A percentile compares a stretch with the other conserved stretches of the same genome.
phyloP scores from a whole-genome alignment of 2,329 filamentous ascomycete species.

The Amauroascus verrucosus region DNA sequence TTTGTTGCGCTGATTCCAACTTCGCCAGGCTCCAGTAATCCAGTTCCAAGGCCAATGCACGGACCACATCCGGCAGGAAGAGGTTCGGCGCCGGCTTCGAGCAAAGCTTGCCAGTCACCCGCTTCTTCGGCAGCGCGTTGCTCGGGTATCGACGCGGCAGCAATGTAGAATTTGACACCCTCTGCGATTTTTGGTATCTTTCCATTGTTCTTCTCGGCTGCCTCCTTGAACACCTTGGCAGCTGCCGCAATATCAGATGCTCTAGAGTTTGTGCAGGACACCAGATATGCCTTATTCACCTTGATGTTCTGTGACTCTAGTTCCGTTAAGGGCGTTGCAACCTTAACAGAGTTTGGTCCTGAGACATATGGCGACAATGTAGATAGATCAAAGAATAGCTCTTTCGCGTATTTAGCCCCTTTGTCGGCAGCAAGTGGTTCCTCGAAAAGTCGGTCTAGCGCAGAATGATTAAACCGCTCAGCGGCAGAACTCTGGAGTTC shows the following conservation, averaged over 20 bases:
- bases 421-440: constrained; percentile 61
- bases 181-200: constrained; percentile 59
- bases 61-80: constrained; percentile 68
- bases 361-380: constrained; percentile 75
- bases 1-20: constrained; percentile 76
- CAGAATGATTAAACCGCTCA: constrained; percentile 58
- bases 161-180: constrained; percentile 78
- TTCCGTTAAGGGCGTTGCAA: constrained; percentile 65
- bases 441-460: constrained; percentile 60
- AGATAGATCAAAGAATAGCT: constrained; percentile 69
- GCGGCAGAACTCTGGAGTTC: constrained; percentile 38
- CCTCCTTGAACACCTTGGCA: constrained; percentile 74
- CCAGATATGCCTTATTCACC: constrained; percentile 74
- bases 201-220: constrained; percentile 50
- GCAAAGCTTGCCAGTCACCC: constrained; percentile 74
- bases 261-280: constrained; percentile 82
- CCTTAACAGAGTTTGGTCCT: constrained; percentile 84
- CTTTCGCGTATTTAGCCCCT: constrained; percentile 71
- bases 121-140: constrained; percentile 65
- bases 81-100: constrained; percentile 65
- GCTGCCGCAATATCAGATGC: constrained; percentile 72
- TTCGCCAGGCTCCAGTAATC: constrained; percentile 74
- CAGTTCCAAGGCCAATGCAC: constrained; percentile 75
- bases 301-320: constrained; percentile 65
- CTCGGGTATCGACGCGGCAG: constrained; percentile 70